These are phyloP conservation scores for Canariomyces notabilis DNA, from an alignment of 2,329 filamentous ascomycete species.

Conservation along the genomic window DNA sequence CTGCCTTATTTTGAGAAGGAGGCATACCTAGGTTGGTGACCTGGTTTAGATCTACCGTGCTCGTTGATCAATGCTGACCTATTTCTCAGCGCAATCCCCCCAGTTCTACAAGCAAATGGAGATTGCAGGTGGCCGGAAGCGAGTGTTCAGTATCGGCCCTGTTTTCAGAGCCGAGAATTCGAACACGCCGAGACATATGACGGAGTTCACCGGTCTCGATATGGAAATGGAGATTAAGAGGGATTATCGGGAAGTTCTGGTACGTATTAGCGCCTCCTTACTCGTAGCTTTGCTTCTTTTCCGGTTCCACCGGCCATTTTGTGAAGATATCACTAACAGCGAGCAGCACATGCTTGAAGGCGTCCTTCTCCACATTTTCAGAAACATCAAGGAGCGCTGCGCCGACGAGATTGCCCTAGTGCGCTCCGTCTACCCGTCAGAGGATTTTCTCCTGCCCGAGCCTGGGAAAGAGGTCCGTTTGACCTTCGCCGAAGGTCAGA, in stretches of 20 bases:
- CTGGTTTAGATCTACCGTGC: background rate
- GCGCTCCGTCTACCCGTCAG: constrained; percentile 68
- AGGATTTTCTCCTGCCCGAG: constrained; percentile 70
- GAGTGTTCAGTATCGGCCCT: constrained; percentile 72
- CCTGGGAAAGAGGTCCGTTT: constrained; percentile 70
- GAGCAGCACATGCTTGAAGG: constrained; percentile 58
- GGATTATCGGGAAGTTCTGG: constrained; percentile 68
- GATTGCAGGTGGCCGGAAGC: constrained; percentile 72
- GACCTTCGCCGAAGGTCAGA: constrained; percentile 72
- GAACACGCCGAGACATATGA: constrained; percentile 80
- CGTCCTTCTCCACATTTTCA: constrained; percentile 74
- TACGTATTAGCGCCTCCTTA: no score
- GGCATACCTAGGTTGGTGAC: constrained; percentile 71
- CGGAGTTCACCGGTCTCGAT: constrained; percentile 81
- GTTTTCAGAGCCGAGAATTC: constrained; percentile 84
- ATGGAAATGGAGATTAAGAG: constrained; percentile 84
- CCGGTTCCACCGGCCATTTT: background rate
- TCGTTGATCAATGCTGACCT: background rate
- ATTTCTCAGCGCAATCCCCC: constrained; percentile 40
- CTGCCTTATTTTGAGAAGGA: constrained; percentile 84
- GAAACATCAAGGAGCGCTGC: constrained; percentile 54
- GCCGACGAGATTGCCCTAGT: constrained; percentile 68
- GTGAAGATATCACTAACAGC: background rate
- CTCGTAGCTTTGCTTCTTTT: no score
- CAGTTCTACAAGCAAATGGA: constrained; percentile 88